Evolutionary conservation across 345 rosid genomes (phyloP), one percentile per base, ranked within the genome.

Genomic region (Ceriops zippeliana): DNA sequence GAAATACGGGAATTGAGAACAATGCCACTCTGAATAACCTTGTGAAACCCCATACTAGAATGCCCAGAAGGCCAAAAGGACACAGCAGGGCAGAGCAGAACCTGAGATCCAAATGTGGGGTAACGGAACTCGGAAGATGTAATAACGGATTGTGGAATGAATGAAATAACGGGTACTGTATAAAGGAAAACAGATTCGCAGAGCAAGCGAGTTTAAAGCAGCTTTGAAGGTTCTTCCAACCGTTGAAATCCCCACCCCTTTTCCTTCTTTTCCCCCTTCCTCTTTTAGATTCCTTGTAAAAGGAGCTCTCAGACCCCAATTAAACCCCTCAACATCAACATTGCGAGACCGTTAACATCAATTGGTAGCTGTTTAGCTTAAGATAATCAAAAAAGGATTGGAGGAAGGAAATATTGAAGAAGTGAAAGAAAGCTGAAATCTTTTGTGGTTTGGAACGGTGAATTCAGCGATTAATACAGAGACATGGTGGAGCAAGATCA

Each of bases 191-290:
- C 51, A 73, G 66, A 66, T 58, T 72, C 38, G 37, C 30, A 34
- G 15, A 63, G 47, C 7, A 7, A 24, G 59, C 58, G 64, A 56
- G 32, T 22, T 31, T 20, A 70, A 72, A 72, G 76, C 76, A 34
- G 67, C 70, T 61, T 66, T 73, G 71, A 61, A 73, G 61, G 71
- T 67, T 67, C 59, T 27, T 42, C 66, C 67, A 73, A 52, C 71
- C 71, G 71, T 53, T 61, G 67, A n/a, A 73, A 73, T 46, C 54
- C 57, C 4, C 59, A 11, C 59, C 59, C 17, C 30, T 26, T 54
- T 54, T 10, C 59, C 16, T 56, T 24, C 11, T 35, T 66, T 52
- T 27, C 16, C 27, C 20, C 32, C 20, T 3, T 17, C n/a, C 61
- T 54, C 70, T 70, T 54, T 70, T 62, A 52, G 62, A 38, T 49